These are phyloP conservation scores for Tremella yokohamensis DNA, from an alignment of 768 basidiomycete species.

Conservation along the genomic window DNA sequence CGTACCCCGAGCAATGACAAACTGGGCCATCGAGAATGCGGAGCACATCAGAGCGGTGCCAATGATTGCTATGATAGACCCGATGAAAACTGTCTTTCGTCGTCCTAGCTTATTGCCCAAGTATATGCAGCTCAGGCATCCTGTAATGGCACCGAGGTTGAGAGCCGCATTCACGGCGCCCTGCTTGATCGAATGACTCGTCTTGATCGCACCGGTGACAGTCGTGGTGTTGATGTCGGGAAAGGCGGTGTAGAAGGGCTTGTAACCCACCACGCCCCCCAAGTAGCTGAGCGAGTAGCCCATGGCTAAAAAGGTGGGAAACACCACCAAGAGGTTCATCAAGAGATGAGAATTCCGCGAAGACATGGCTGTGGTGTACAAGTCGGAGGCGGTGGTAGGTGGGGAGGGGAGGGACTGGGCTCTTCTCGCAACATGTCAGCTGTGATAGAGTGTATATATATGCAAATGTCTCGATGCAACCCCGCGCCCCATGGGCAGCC, in stretches of 20 bases:
- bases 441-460: no score
- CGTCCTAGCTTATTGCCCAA: constrained; percentile 22
- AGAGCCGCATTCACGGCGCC: constrained; percentile 15
- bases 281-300: constrained; percentile 23
- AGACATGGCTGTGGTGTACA: no score
- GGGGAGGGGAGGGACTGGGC: no score
- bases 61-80: constrained; percentile 10
- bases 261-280: constrained; percentile 16
- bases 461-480: no score
- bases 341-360: no score
- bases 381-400: no score
- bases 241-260: constrained; percentile 18
- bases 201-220: constrained; percentile 16
- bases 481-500: no score
- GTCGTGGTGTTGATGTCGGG: constrained; percentile 21
- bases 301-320: constrained; percentile 28
- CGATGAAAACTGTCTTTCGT: constrained; percentile 17
- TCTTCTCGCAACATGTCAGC: no score
- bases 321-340: constrained; percentile 25
- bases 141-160: constrained; percentile 21
- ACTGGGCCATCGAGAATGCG: constrained; percentile 10
- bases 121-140: constrained; percentile 20
- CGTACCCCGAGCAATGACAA: constrained; percentile 19
- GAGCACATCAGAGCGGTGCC: constrained; percentile 21
- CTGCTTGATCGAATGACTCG: constrained; percentile 21